These are phyloP conservation scores for Mucor indicus DNA, from an alignment of 371 early-diverging fungal species.

Conservation along the genomic window DNA sequence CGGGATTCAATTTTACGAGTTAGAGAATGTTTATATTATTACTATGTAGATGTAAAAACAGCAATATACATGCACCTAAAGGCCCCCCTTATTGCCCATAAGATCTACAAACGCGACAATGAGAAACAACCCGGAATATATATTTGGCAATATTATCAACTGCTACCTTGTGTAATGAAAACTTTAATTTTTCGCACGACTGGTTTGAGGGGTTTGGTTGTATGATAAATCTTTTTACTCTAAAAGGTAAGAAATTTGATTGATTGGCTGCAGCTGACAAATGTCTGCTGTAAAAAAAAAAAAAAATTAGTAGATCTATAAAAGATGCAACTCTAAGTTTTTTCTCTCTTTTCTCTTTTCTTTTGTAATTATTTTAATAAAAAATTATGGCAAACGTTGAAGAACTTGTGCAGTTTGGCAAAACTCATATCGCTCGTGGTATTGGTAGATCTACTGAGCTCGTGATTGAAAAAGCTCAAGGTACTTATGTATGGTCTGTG, in stretches of 20 bases:
- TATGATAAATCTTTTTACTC: slow-evolving; percentile 8
- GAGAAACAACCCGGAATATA: no score
- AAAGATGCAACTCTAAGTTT: neutral
- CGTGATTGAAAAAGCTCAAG: slow-evolving; percentile 47
- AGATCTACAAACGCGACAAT: no score
- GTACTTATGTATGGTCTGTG: slow-evolving; percentile 43
- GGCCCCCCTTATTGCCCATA: no score
- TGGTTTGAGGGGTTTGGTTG: no score
- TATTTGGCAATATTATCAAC: no score
- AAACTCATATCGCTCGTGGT: slow-evolving; percentile 46
- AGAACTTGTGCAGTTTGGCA: slow-evolving; percentile 48
- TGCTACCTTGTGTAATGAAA: no score
- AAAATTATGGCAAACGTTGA: slow-evolving; percentile 23
- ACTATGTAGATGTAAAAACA: no score
- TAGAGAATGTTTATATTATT: no score
- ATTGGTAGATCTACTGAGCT: slow-evolving; percentile 50
- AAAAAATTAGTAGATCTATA: neutral
- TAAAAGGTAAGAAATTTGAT: neutral
- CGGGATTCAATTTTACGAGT: no score
- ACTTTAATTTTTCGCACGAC: no score
- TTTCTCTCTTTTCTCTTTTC: slow-evolving; percentile 1
- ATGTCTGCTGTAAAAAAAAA: slow-evolving; percentile 4
- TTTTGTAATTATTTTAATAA: neutral
- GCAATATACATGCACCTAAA: no score
- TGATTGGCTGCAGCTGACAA: slow-evolving; percentile 24